phyloP scores from a whole-genome alignment of 164 flowering plant species.

The Taxillus chinensis region DNA sequence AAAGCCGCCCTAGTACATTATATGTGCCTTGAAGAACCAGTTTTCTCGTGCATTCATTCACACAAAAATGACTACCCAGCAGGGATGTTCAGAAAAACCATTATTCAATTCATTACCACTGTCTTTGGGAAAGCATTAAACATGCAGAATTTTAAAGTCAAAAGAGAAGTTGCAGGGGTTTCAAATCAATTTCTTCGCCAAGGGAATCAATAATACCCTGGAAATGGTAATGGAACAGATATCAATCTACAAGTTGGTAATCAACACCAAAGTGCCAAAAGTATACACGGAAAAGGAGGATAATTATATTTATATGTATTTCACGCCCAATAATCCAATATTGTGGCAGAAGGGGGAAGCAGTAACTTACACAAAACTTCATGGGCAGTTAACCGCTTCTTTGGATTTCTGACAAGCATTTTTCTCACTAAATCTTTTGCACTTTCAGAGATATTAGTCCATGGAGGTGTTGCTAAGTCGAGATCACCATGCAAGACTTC shows the following conservation, averaged over 20 bases:
- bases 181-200: too few species aligned
- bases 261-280: not conserved
- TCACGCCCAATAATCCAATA: not conserved
- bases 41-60: not conserved
- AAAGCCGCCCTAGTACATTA: not conserved
- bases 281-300: not conserved
- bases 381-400: conserved; percentile 63
- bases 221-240: too few species aligned
- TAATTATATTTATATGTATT: not conserved
- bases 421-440: conserved; percentile 71
- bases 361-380: conserved; percentile 67
- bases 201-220: too few species aligned
- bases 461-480: conserved; percentile 68
- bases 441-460: conserved; percentile 70
- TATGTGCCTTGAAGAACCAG: not conserved
- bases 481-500: conserved; percentile 66
- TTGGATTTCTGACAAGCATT: conserved; percentile 71
- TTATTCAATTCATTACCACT: too few species aligned
- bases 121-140: too few species aligned
- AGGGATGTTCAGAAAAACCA: too few species aligned
- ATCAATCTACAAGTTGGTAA: too few species aligned
- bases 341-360: not conserved
- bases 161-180: too few species aligned
- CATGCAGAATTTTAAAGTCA: too few species aligned
- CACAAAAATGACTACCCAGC: too few species aligned